Conservation (phyloP, 2,329 filamentous ascomycete species). For the Monosporascus ibericus region DNA sequence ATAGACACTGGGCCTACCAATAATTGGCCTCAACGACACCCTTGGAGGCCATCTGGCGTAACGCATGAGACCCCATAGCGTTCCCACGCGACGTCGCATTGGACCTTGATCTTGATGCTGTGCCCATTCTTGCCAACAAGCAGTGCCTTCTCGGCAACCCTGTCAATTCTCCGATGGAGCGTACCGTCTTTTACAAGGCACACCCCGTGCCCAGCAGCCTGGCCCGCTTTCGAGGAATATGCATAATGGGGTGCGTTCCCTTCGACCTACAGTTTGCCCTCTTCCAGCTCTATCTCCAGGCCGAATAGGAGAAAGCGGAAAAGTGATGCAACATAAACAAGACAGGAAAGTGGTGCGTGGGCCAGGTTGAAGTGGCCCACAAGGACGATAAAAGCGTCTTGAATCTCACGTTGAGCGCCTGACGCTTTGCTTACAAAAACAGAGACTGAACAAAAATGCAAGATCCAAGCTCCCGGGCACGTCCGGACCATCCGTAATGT, state of each 20-base stretch:
- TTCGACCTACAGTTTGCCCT: too few relatives aligned
- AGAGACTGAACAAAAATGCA: conserved; percentile 65
- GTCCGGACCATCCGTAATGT: conserved; percentile 56
- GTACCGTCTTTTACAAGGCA: background rate
- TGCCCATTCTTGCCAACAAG: background rate
- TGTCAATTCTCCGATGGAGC: background rate
- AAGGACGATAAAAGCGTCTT: conserved; percentile 56
- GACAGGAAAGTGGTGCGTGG: conserved; percentile 30
- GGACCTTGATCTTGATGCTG: background rate
- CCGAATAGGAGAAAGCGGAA: conserved; percentile 1
- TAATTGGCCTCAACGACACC: too few relatives aligned
- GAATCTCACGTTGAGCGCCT: conserved; percentile 72
- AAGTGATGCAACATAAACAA: conserved; percentile 14
- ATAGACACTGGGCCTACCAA: too few relatives aligned
- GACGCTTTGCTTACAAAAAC: conserved; percentile 83
- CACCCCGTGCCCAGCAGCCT: too few relatives aligned
- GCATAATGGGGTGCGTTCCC: background rate
- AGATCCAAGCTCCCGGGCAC: conserved; percentile 53
- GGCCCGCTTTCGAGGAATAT: too few relatives aligned
- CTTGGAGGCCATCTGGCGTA: too few relatives aligned
- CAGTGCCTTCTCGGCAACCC: background rate
- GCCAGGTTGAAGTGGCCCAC: conserved; percentile 64
- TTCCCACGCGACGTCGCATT: background rate
- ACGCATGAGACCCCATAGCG: too few relatives aligned
- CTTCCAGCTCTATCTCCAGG: too few relatives aligned